Evolutionary conservation across 2,329 filamentous ascomycete species (phyloP), one percentile per base, ranked within the genome.

Genomic region (Arthrobotrys pseudoclavata): DNA sequence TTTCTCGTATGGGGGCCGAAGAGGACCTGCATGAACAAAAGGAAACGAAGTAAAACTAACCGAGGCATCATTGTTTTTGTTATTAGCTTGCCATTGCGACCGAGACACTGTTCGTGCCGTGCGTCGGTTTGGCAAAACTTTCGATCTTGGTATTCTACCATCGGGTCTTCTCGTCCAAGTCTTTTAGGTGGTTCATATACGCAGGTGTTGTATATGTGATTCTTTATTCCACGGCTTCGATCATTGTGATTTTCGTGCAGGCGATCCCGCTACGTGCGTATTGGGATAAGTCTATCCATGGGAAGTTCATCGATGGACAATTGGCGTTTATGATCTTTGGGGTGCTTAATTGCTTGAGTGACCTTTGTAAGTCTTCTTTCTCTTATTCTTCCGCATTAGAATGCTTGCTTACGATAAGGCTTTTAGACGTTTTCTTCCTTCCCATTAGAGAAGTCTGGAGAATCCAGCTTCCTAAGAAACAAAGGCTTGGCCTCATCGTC

Each of bases 61-160:
- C 64, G 34, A 69, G 29, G 55, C 12, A 50, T 55, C 18, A 22
- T 68, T 67, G 0, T 22, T 37, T 55, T n/a, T 55, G n/a, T 3
- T 12, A 15, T 9, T 79, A 85, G 75, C 82, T 85, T 13, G 85
- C 85, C 12, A 81, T 85, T 12, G 84, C 84, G 4, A 83, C 81
- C 0, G 84, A 85, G 80, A 83, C 83, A 15, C 79, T 85, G 5
- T 86, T 85, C 72, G 55, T 85, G 6, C 83, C 84, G 22, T 82
- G 84, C 4, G 85, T 84, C 0, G 82, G 81, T 0, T 76, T 85
- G 1, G 82, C 84, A 18, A 86, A 86, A 71, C 67, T 83, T 1
- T 85, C 85, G 0, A 85, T 86, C 31, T 81, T 86, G 1, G 69
- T 82, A 2, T 84, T 83, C 31, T 86, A 86, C 70, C 81, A 85